Percentiles rank a stretch among this genome's conserved stretches.
Evolutionary conservation across 768 basidiomycete species (phyloP).

Genomic region (Tulasnella sp.): DNA sequence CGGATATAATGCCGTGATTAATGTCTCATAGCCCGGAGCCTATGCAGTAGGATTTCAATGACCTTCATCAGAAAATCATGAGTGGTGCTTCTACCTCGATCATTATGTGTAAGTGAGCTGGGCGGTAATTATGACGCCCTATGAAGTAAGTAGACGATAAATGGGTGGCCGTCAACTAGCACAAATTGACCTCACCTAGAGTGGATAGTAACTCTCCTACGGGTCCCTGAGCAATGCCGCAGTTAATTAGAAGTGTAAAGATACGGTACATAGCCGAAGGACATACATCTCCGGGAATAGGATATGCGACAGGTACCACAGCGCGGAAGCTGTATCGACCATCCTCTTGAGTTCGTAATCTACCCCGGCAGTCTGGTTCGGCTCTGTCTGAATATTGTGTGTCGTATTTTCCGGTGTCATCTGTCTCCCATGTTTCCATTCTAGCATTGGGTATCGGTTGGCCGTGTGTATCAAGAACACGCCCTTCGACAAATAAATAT

Average conservation of each 20-base stretch:
- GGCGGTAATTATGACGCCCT: slow-evolving; percentile 57
- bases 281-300: slow-evolving; percentile 58
- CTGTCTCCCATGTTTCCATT: slow-evolving; percentile 81
- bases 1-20: slow-evolving; percentile 63
- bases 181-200: slow-evolving; percentile 28
- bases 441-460: slow-evolving; percentile 48
- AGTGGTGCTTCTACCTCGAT: slow-evolving; percentile 28
- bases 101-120: slow-evolving; percentile 68
- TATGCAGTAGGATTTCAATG: slow-evolving; percentile 13
- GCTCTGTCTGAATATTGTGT: slow-evolving; percentile 43
- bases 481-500: slow-evolving; percentile 69
- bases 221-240: slow-evolving; percentile 38
- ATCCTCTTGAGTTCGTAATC: slow-evolving; percentile 43
- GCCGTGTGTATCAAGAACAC: slow-evolving; percentile 48
- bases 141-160: background rate
- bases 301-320: slow-evolving; percentile 54
- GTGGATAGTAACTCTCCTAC: slow-evolving; percentile 47
- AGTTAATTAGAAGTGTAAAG: slow-evolving; percentile 2
- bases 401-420: slow-evolving; percentile 33
- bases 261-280: background rate
- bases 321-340: slow-evolving; percentile 61
- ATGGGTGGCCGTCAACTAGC: background rate
- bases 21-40: slow-evolving; percentile 57
- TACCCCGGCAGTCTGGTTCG: slow-evolving; percentile 61
- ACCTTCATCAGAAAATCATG: background rate